Percentiles rank a stretch among this genome's conserved stretches.
These are phyloP conservation scores for Xylaria sp. DNA, from an alignment of 2,329 filamentous ascomycete genomes.

Conservation along the genomic window DNA sequence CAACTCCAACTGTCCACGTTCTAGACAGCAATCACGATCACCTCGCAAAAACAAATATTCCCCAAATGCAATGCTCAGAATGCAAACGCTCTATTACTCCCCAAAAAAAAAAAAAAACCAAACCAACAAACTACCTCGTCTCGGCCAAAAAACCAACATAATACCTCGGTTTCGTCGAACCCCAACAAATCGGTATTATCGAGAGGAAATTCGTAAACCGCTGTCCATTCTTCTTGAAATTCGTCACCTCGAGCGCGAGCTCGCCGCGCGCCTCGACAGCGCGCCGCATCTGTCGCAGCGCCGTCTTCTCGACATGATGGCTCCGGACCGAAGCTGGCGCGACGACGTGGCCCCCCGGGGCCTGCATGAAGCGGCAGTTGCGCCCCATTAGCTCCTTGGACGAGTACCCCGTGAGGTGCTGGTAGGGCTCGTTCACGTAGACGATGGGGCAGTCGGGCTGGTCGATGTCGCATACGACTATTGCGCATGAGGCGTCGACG, in stretches of 20 bases:
- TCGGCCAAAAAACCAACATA: slow-evolving; percentile 77
- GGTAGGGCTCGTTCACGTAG: slow-evolving; percentile 78
- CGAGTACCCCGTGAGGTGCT: slow-evolving; percentile 72
- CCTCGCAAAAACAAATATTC: too few relatives aligned
- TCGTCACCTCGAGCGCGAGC: slow-evolving; percentile 55
- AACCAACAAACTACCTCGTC: slow-evolving; percentile 14
- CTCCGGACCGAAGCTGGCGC: slow-evolving; percentile 45
- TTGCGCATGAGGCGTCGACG: slow-evolving; percentile 77
- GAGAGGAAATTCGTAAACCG: slow-evolving; percentile 76
- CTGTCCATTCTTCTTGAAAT: slow-evolving; percentile 76
- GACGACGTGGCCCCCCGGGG: slow-evolving; percentile 62
- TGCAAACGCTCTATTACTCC: too few relatives aligned
- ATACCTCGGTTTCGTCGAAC: slow-evolving; percentile 60
- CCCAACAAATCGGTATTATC: slow-evolving; percentile 74
- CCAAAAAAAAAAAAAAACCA: background rate
- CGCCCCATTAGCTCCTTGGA: slow-evolving; percentile 67
- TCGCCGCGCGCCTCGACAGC: slow-evolving; percentile 43
- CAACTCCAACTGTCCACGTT: too few relatives aligned
- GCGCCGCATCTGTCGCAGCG: slow-evolving; percentile 49
- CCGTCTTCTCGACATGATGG: slow-evolving; percentile 57
- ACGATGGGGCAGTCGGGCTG: slow-evolving; percentile 72
- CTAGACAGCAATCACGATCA: too few relatives aligned
- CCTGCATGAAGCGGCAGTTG: slow-evolving; percentile 83
- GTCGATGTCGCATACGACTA: slow-evolving; percentile 74
- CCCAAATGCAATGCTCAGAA: too few relatives aligned